phyloP scores from a whole-genome alignment of 2,329 filamentous ascomycete genomes.

The Arthrobotrys megalospora region DNA sequence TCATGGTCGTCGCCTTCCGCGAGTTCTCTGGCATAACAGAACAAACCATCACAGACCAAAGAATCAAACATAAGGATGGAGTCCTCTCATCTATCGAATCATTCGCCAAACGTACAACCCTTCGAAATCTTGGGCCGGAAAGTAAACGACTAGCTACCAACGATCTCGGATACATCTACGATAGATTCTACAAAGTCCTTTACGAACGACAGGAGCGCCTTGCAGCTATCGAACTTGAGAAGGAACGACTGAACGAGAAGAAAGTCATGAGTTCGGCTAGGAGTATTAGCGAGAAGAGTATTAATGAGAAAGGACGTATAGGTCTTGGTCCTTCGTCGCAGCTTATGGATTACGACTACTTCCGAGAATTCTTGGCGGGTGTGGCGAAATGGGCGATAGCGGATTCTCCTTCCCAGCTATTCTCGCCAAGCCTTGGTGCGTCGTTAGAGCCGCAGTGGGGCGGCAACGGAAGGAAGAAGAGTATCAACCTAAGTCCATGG shows the following conservation, averaged over 20 bases:
- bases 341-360: conserved; percentile 97
- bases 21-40: conserved; percentile 97
- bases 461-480: conserved; percentile 50
- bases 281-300: conserved; percentile 59
- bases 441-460: conserved; percentile 67
- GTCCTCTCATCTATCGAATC: conserved; percentile 96
- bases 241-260: conserved; percentile 66
- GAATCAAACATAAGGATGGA: conserved; percentile 91
- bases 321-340: conserved; percentile 90
- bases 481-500: conserved; percentile 69
- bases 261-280: conserved; percentile 50
- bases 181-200: conserved; percentile 90
- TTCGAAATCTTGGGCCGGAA: conserved; percentile 93
- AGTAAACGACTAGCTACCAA: conserved; percentile 90
- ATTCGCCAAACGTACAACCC: conserved; percentile 96
- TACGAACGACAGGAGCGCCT: conserved; percentile 92
- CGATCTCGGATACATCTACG: conserved; percentile 91
- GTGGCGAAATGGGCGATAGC: conserved; percentile 94
- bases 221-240: conserved; percentile 82
- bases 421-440: conserved; percentile 65
- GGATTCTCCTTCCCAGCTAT: conserved; percentile 77
- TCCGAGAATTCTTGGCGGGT: conserved; percentile 90
- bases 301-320: conserved; percentile 85
- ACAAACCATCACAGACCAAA: conserved; percentile 87
- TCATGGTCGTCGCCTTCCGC: conserved; percentile 99